These are phyloP conservation scores for Globisporangium nagaii DNA, from an alignment of 352 stramenopile genomes.

Conservation along the genomic window DNA sequence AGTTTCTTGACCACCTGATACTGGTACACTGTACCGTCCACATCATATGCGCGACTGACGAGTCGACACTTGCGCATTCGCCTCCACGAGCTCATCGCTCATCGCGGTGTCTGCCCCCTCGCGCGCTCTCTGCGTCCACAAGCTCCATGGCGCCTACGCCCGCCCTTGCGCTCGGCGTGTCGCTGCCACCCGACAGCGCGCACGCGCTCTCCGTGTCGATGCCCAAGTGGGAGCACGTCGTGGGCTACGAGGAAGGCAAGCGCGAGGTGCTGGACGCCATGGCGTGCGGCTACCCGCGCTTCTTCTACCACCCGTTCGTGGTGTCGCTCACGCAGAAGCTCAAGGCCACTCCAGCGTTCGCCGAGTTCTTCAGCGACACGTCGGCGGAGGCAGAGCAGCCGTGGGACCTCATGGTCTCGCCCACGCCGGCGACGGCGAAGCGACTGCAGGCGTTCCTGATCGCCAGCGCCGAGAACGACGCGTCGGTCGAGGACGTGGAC, in stretches of 20 bases:
- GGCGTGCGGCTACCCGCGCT: constrained; percentile 89
- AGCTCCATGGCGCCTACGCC: neutral
- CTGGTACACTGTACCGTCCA: neutral
- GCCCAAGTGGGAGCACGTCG: constrained; percentile 76
- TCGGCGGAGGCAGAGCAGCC: constrained; percentile 3
- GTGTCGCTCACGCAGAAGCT: constrained; percentile 47
- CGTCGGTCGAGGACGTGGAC: neutral
- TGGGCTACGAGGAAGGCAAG: constrained; percentile 89
- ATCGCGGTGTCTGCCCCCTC: too few species aligned
- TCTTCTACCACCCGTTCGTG: constrained; percentile 89
- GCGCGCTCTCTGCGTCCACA: neutral
- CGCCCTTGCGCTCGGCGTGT: constrained; percentile 51
- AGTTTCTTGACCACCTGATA: neutral
- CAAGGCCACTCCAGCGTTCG: constrained; percentile 16
- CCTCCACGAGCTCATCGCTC: neutral
- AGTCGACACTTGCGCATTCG: constrained; percentile 5
- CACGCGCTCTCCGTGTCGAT: constrained; percentile 84
- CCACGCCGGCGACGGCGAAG: constrained; percentile 46
- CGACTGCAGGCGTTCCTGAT: constrained; percentile 71
- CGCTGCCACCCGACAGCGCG: constrained; percentile 56
- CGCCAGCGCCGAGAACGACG: constrained; percentile 22
- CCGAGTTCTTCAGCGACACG: constrained; percentile 16
- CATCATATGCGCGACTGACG: neutral
- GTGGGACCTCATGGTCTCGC: constrained; percentile 30
- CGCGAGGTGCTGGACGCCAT: constrained; percentile 61